Evolutionary conservation across 805 yeast genomes (phyloP), one percentile per base, ranked within the genome.

Genomic region (Metschnikowia lachancei): DNA sequence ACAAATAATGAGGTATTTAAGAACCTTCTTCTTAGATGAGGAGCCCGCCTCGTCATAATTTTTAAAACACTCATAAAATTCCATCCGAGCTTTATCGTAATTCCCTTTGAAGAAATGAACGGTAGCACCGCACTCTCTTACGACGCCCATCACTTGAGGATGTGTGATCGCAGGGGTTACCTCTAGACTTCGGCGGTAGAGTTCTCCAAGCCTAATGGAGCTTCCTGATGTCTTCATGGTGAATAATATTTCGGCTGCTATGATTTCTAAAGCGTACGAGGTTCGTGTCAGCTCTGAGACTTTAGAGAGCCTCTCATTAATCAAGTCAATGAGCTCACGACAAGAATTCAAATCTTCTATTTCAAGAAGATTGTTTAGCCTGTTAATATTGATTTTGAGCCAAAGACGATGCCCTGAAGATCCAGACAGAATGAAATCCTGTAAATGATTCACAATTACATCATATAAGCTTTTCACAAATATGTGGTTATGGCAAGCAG

Each of bases 121-220:
- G 43, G 80, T 76, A 2, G 90, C 95, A 0, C 89, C 87, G 53
- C 88, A 82, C 60, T 87, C 92, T 50, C 80, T 75, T 20, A 87
- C 76, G n/a, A 83, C 77, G 1, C 92, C 96, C 62, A 82, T 70
- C 22, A 85, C 81, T 39, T 76, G 70, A 1, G 95, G 90, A 57
- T 88, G 95, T 1, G 90, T 85, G 2, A 85, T 82, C 2, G 87
- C 85, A 0, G 82, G 70, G 7, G 77, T 75, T 17, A 82, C 67
- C 5, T 62, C 51, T 14, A 56, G 45, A 44, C 72, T 66, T 49
- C 77, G 67, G 22, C 69, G 63, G 52, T 84, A 80, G 17, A 82
- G 66, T 40, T 72, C 67, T 43, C 72, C 70, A 36, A 85, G 65
- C 46, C 67, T 64, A 3, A 69, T 50, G 26, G 69, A 54, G 47